These are phyloP conservation scores for Posidonia oceanica DNA, from an alignment of 116 monocot species.

Conservation along the genomic window DNA sequence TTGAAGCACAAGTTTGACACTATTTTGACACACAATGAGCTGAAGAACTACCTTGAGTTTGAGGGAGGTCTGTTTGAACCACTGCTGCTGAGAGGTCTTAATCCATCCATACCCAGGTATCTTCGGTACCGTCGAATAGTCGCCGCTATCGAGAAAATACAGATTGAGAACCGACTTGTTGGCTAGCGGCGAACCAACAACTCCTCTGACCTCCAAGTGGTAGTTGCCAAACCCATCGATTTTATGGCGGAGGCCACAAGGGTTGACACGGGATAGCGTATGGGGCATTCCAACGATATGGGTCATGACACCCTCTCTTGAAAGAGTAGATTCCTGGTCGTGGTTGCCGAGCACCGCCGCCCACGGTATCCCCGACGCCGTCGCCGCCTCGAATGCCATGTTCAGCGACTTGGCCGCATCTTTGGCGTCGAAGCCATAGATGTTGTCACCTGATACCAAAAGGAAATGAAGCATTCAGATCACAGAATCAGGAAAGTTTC, in stretches of 20 bases:
- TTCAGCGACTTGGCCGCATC: slow-evolving; percentile 58
- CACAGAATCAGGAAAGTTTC: not conserved
- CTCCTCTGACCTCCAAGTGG: slow-evolving; percentile 45
- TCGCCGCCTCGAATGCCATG: slow-evolving; percentile 53
- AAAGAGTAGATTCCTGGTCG: slow-evolving; percentile 71
- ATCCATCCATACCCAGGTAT: slow-evolving; percentile 63
- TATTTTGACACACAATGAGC: not conserved
- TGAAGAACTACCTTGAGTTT: slow-evolving; percentile 22
- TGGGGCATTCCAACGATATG: slow-evolving; percentile 45
- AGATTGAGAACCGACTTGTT: slow-evolving; percentile 65
- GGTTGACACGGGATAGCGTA: slow-evolving; percentile 67
- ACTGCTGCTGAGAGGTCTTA: slow-evolving; percentile 63
- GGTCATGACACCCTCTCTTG: slow-evolving; percentile 61
- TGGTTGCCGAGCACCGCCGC: slow-evolving; percentile 90
- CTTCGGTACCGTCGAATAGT: slow-evolving; percentile 41
- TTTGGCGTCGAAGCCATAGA: slow-evolving; percentile 51
- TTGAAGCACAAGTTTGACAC: not conserved
- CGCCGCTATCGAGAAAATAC: slow-evolving; percentile 69
- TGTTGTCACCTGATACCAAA: slow-evolving; percentile 70
- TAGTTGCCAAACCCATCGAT: slow-evolving; percentile 95
- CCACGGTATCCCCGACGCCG: slow-evolving; percentile 63
- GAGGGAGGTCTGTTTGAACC: slow-evolving; percentile 50
- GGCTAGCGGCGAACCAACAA: slow-evolving; percentile 21
- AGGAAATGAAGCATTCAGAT: not conserved
- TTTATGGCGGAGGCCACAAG: slow-evolving; percentile 18